These are phyloP conservation scores for Ogataea chonburiensis DNA, from an alignment of 805 yeast genomes.

Conservation along the genomic window DNA sequence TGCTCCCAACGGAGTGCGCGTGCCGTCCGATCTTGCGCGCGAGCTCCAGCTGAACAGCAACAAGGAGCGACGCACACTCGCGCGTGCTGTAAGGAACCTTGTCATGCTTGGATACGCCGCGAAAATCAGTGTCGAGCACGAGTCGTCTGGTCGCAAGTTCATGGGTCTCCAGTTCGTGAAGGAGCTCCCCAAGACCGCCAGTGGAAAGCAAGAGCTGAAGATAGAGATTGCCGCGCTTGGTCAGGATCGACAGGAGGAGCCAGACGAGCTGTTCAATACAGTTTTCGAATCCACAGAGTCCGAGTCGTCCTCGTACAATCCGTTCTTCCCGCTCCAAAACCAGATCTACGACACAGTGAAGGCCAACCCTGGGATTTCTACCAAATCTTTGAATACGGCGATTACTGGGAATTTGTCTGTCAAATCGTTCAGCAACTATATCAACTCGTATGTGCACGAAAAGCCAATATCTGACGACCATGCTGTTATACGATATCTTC, in stretches of 20 bases:
- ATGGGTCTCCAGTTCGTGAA: constrained; percentile 26
- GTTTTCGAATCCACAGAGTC: constrained; percentile 26
- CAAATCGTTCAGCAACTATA: constrained; percentile 23
- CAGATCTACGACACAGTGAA: constrained; percentile 54
- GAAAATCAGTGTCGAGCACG: constrained; percentile 27
- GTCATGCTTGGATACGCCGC: constrained; percentile 37
- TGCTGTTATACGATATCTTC: constrained; percentile 59
- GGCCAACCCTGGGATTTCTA: constrained; percentile 54
- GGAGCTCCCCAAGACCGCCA: constrained; percentile 21
- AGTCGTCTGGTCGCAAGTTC: constrained; percentile 22
- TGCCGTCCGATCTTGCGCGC: constrained; percentile 57
- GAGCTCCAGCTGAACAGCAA: constrained; percentile 53
- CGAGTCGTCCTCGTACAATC: constrained; percentile 41
- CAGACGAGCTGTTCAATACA: constrained; percentile 36
- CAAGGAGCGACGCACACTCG: constrained; percentile 34
- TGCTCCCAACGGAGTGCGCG: constrained; percentile 61
- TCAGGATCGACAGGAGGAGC: constrained; percentile 17
- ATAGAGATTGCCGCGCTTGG: constrained; percentile 13
- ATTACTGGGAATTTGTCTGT: constrained; percentile 58
- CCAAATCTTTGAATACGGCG: constrained; percentile 49
- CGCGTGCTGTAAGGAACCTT: constrained; percentile 48
- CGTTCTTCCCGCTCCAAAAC: constrained; percentile 59
- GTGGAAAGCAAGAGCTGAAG: constrained; percentile 10
- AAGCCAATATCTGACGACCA: constrained; percentile 17
- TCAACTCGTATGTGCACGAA: constrained; percentile 18